Conservation (phyloP, 2,329 filamentous ascomycete species). For the Onygena corvina region DNA sequence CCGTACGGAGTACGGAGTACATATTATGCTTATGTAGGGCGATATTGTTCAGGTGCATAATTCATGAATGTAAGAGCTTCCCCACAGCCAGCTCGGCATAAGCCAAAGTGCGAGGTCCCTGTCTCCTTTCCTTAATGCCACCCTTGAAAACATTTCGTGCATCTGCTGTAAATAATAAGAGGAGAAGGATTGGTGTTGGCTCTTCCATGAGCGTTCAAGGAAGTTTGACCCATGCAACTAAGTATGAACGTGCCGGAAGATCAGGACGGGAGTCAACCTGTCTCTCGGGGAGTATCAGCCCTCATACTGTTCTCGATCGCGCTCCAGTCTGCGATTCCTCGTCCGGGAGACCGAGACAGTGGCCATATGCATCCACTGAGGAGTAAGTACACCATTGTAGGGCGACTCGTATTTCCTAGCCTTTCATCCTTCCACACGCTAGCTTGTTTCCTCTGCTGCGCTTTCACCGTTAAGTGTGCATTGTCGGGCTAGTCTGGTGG, state of each 20-base stretch:
- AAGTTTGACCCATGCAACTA: background rate
- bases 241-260: background rate
- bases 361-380: too few species aligned
- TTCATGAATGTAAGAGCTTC: background rate
- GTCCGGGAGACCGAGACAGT: too few species aligned
- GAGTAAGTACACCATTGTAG: too few species aligned
- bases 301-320: too few species aligned
- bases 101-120: background rate
- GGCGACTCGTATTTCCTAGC: background rate
- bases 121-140: background rate
- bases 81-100: background rate
- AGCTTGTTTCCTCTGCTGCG: background rate
- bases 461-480: background rate
- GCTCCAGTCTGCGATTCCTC: too few species aligned
- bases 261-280: background rate
- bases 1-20: too few species aligned
- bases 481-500: background rate
- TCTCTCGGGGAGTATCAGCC: background rate
- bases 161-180: too few species aligned
- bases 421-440: background rate
- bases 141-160: constrained; percentile 1
- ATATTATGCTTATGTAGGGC: too few species aligned
- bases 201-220: background rate
- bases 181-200: too few species aligned
- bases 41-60: too few species aligned